Percentiles rank a stretch among this genome's conserved stretches.
phyloP scores from a whole-genome alignment of 352 stramenopile species.

The Blastocystis sp. region DNA sequence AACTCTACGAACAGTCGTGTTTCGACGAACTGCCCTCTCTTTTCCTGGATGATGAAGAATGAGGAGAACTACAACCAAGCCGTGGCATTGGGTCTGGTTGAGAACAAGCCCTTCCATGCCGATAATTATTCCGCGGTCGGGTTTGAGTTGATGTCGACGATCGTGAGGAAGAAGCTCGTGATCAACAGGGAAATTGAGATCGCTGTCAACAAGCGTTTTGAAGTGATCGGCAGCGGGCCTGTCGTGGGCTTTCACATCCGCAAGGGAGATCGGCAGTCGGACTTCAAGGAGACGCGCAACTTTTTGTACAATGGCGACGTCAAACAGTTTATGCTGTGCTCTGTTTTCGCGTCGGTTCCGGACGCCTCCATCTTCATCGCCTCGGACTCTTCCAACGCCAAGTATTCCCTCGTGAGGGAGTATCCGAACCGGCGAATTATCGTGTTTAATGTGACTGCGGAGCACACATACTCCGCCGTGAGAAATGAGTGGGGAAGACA shows the following conservation, averaged over 20 bases:
- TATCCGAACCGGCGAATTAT: too few species aligned
- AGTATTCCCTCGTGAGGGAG: not conserved
- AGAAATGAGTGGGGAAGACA: too few species aligned
- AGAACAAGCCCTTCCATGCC: not conserved
- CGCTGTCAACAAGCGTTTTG: not conserved
- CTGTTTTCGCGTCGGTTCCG: not conserved
- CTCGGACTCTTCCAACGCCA: conserved; percentile 29
- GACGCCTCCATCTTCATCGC: not conserved
- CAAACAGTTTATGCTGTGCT: not conserved
- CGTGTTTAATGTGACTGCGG: too few species aligned
- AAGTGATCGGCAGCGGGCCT: not conserved
- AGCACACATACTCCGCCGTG: too few species aligned
- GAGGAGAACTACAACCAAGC: not conserved
- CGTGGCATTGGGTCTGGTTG: not conserved
- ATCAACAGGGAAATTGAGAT: not conserved
- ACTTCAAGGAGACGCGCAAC: conserved; percentile 8
- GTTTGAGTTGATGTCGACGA: not conserved
- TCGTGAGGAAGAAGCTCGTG: not conserved
- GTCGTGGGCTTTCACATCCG: conserved; percentile 35
- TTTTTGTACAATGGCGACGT: conserved; percentile 19
- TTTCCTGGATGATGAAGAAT: conserved; percentile 26
- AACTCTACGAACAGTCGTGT: too few species aligned
- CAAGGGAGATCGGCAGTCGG: conserved; percentile 21
- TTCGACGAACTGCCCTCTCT: conserved; percentile 47
- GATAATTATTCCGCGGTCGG: not conserved